These are phyloP conservation scores for Eimeria acervulina DNA, from an alignment of 169 alveolate genomes.

Conservation along the genomic window DNA sequence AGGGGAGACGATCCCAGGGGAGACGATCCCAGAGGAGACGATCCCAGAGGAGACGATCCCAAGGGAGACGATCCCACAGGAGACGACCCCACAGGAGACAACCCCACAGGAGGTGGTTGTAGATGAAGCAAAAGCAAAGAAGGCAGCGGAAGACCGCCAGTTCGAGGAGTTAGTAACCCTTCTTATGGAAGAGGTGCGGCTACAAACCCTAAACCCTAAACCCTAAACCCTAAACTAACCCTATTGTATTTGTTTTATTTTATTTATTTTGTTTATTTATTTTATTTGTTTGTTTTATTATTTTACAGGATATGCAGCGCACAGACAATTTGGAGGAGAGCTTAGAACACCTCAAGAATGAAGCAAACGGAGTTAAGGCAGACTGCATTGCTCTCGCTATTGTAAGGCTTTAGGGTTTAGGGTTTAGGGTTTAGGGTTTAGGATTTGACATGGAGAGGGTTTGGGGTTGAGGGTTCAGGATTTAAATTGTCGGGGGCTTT, in stretches of 20 bases:
- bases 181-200: constrained; percentile 37
- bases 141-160: constrained; percentile 21
- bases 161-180: constrained; percentile 50
- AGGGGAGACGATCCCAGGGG: no score
- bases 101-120: not conserved
- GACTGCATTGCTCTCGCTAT: constrained; percentile 44
- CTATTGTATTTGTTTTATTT: not conserved
- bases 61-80: not conserved
- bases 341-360: constrained; percentile 35
- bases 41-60: no score
- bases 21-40: no score
- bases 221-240: no score
- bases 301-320: constrained; percentile 63
- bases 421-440: constrained; percentile 32
- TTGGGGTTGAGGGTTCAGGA: constrained; percentile 32
- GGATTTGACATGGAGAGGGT: not conserved
- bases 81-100: constrained; percentile 3
- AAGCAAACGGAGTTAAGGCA: constrained; percentile 27
- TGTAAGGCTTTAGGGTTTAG: constrained; percentile 46
- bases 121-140: not conserved
- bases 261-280: not conserved
- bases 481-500: not conserved
- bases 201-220: no score
- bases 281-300: no score
- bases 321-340: constrained; percentile 28